Evolutionary conservation across 1,139 yeast species (phyloP), one percentile per base, ranked within the genome.

Genomic region (Taiozyma sp.): DNA sequence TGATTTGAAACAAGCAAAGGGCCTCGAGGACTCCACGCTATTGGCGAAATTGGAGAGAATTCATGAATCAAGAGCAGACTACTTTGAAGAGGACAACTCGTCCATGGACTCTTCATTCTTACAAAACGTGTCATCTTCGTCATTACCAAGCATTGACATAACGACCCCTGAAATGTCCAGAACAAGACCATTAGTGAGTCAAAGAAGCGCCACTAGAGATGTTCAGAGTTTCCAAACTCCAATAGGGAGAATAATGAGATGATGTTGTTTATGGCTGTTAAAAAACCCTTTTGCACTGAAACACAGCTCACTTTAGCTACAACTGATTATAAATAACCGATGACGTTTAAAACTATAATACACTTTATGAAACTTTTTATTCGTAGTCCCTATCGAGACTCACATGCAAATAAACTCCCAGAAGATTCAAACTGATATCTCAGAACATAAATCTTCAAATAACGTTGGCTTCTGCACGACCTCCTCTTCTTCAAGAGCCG

Each of bases 391-490:
- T 12, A 43, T 23, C 28, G 19, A 14, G 32, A 29, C 23, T 24
- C 23, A 38, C 43, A 16, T 34, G 38, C 29, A 34, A 40, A 9
- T 23, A 36, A 48, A 51, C 24, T 38, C 24, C 24, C 23, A 5
- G 14, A 38, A 38, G 43, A 40, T 14, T 40, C 43, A 24, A 40
- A 40, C 43, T 23, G 43, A 40, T 40, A 40, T 24, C 43, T 40
- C 48, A 28, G 50, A 61, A 59, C 80, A 78, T 54, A 81, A 61
- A 51, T 72, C 75, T 64, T 86, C 93, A 65, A 86, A 86, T 57
- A 85, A 67, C 1, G 87, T 74, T 32, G 81, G 80, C 61, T 79
- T 84, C 28, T 72, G 74, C 45, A 65, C 65, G 61, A 85, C 70
- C 34, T 74, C 77, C 52, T 70, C 70, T 42, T 71, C 70, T 29